Conservation (phyloP, 75 land plant genomes). For the Chamaecyparis obtusa region DNA sequence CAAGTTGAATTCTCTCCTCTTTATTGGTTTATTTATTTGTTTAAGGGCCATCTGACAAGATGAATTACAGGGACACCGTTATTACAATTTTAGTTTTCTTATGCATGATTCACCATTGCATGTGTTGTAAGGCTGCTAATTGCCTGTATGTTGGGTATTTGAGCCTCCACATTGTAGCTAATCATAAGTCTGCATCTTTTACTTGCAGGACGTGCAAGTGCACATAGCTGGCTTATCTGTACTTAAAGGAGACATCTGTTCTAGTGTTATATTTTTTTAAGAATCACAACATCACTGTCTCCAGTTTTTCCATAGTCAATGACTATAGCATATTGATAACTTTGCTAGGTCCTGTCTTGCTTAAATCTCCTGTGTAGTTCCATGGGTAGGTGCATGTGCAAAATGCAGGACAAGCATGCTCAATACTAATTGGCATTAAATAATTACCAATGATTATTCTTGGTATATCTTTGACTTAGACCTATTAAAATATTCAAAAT, state of each 20-base stretch:
- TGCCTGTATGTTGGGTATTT: background rate
- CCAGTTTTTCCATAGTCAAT: background rate
- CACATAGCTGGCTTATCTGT: background rate
- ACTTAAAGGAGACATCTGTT: slow-evolving; percentile 3
- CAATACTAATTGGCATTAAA: background rate
- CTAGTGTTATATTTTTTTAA: background rate
- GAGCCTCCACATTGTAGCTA: background rate
- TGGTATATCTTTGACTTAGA: background rate
- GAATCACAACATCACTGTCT: background rate
- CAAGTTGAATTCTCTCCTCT: background rate
- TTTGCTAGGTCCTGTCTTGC: background rate
- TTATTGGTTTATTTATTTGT: background rate
- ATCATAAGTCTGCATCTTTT: slow-evolving; percentile 10
- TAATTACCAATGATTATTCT: background rate
- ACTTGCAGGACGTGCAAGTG: slow-evolving; percentile 5
- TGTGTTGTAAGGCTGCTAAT: background rate
- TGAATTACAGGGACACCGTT: background rate
- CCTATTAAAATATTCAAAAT: background rate
- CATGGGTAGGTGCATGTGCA: background rate
- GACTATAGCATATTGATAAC: background rate
- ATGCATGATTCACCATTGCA: no score
- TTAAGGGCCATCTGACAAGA: background rate
- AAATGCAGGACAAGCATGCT: background rate
- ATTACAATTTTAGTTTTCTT: background rate
- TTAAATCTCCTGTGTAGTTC: background rate